These are phyloP conservation scores for Pisolithus albus DNA, from an alignment of 768 basidiomycete genomes.

Conservation along the genomic window DNA sequence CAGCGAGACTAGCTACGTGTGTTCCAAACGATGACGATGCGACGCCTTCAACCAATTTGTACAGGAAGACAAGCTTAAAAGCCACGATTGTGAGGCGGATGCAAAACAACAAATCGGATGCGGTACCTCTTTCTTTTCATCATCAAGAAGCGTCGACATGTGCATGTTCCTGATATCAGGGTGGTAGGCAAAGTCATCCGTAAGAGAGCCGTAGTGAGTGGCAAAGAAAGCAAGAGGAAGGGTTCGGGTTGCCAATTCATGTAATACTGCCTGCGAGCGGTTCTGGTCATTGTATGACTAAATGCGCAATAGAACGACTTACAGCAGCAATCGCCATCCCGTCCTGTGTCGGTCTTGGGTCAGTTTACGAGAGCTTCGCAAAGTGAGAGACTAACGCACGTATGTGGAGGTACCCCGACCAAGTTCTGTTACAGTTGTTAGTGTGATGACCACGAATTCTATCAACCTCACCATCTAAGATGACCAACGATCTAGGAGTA, in stretches of 20 bases:
- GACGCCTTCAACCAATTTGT: slow-evolving; percentile 87
- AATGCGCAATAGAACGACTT: slow-evolving; percentile 14
- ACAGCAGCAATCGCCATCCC: slow-evolving; percentile 98
- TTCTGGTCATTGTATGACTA: not conserved
- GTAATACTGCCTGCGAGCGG: slow-evolving; percentile 68
- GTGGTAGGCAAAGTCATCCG: slow-evolving; percentile 89
- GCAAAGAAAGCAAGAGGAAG: slow-evolving; percentile 93
- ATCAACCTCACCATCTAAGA: slow-evolving; percentile 71
- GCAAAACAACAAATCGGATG: not conserved
- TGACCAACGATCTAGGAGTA: slow-evolving; percentile 89
- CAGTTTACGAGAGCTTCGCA: slow-evolving; percentile 8
- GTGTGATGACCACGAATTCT: slow-evolving; percentile 1
- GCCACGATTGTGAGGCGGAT: not conserved
- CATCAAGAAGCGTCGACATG: slow-evolving; percentile 92
- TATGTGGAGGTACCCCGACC: slow-evolving; percentile 95
- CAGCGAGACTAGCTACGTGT: slow-evolving; percentile 92
- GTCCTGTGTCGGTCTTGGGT: slow-evolving; percentile 44
- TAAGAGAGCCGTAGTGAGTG: slow-evolving; percentile 94
- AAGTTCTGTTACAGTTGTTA: slow-evolving; percentile 52
- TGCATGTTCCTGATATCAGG: slow-evolving; percentile 92
- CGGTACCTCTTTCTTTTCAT: slow-evolving; percentile 78
- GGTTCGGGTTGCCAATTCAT: slow-evolving; percentile 90
- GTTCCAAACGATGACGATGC: slow-evolving; percentile 88
- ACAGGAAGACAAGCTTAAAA: slow-evolving; percentile 80
- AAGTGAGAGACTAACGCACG: slow-evolving; percentile 35